These are phyloP conservation scores for Erodium texanum DNA, from an alignment of 441 rosid species.

Conservation along the genomic window DNA sequence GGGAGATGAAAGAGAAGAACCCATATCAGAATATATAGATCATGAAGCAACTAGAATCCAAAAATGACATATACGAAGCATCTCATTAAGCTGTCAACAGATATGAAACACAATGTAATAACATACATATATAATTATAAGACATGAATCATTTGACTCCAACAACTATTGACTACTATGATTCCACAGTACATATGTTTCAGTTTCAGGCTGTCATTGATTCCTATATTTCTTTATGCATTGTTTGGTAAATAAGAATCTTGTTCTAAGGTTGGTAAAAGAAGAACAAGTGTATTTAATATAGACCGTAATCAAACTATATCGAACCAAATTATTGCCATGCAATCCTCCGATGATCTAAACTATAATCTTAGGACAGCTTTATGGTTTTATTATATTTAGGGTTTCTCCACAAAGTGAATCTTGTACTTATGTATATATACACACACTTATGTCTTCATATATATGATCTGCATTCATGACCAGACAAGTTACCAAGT, in stretches of 20 bases:
- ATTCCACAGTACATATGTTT: background rate
- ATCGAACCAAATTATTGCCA: background rate
- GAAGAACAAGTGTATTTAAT: background rate
- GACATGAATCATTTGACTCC: background rate
- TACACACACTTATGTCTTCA: no score
- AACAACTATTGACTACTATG: background rate
- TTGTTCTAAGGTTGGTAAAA: background rate
- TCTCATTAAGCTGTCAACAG: conserved; percentile 13
- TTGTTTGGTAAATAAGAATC: background rate
- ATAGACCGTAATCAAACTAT: background rate
- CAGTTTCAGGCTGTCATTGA: background rate
- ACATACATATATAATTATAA: background rate
- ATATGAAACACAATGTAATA: conserved; percentile 12
- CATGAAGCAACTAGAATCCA: conserved; percentile 4
- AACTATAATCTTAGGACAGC: no score
- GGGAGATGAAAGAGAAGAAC: conserved; percentile 12
- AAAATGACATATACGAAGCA: background rate
- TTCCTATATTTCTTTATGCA: background rate
- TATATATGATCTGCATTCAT: no score
- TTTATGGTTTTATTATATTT: no score
- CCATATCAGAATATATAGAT: conserved; percentile 8
- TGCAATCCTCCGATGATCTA: background rate
- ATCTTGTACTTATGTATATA: no score
- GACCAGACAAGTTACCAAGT: no score
- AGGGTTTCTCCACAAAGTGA: no score